Evolutionary conservation across 352 stramenopile species (phyloP).

Genomic region (Phytophthora pinifolia): DNA sequence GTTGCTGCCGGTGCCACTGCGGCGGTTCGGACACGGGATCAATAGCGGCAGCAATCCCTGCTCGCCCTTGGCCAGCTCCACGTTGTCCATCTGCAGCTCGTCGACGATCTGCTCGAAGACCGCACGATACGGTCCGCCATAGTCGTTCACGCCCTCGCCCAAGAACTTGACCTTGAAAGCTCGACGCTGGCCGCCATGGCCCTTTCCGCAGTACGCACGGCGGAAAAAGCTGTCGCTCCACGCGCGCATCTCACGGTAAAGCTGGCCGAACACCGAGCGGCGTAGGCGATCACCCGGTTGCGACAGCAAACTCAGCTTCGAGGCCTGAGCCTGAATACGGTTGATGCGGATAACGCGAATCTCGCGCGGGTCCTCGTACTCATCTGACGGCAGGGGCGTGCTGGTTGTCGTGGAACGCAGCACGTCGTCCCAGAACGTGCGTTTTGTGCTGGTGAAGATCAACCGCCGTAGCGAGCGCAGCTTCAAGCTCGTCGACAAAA

Average conservation of each 20-base stretch:
- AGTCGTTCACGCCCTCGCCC: slow-evolving; percentile 98
- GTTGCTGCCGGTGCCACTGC: slow-evolving; percentile 84
- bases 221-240: slow-evolving; percentile 96
- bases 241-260: slow-evolving; percentile 95
- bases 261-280: slow-evolving; percentile 97
- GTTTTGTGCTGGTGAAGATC: slow-evolving; percentile 92
- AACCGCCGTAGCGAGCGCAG: slow-evolving; percentile 72
- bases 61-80: slow-evolving; percentile 84
- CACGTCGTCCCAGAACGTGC: slow-evolving; percentile 93
- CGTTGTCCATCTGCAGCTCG: slow-evolving; percentile 93
- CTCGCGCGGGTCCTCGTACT: slow-evolving; percentile 98
- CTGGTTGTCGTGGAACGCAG: slow-evolving; percentile 95
- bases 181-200: slow-evolving; percentile 96
- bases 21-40: slow-evolving; percentile 88
- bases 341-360: slow-evolving; percentile 98
- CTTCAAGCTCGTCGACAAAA: slow-evolving; percentile 78
- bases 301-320: slow-evolving; percentile 85
- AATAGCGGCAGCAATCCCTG: slow-evolving; percentile 86
- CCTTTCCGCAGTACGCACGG: slow-evolving; percentile 96
- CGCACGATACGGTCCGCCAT: slow-evolving; percentile 97
- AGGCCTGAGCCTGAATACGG: slow-evolving; percentile 91
- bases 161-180: slow-evolving; percentile 99
- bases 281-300: slow-evolving; percentile 87
- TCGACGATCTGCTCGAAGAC: slow-evolving; percentile 97
- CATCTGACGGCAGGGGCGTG: slow-evolving; percentile 96